A percentile compares a stretch with the other conserved stretches of the same genome.
These are phyloP conservation scores for Thinopyrum elongatum DNA, from an alignment of 176 grass and related monocot species.

Conservation along the genomic window DNA sequence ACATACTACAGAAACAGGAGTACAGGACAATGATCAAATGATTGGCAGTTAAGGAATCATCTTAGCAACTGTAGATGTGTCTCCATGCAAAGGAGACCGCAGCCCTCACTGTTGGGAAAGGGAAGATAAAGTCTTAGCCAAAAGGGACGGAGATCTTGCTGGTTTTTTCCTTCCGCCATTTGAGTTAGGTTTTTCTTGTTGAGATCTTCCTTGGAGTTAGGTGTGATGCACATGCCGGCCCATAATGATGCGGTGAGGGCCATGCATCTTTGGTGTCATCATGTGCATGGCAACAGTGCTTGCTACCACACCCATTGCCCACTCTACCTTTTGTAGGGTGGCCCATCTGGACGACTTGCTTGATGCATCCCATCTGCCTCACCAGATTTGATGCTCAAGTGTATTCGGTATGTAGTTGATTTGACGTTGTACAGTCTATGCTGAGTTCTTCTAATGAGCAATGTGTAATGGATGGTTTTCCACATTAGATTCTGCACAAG, in stretches of 20 bases:
- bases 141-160: background rate
- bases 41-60: background rate
- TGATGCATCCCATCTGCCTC: slow-evolving; percentile 38
- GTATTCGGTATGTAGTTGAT: background rate
- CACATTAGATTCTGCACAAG: background rate
- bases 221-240: slow-evolving; percentile 42
- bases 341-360: slow-evolving; percentile 34
- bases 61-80: background rate
- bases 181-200: background rate
- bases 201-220: slow-evolving; percentile 8
- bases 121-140: background rate
- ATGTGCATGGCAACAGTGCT: slow-evolving; percentile 37
- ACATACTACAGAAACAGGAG: background rate
- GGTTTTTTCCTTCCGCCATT: background rate
- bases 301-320: slow-evolving; percentile 20
- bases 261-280: slow-evolving; percentile 35
- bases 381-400: slow-evolving; percentile 14
- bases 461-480: background rate
- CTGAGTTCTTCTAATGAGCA: background rate
- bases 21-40: background rate
- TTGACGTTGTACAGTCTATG: background rate
- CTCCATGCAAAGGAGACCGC: slow-evolving; percentile 8
- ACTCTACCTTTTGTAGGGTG: slow-evolving; percentile 55
- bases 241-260: slow-evolving; percentile 40
- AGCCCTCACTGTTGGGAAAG: slow-evolving; percentile 6